A percentile compares a stretch with the other conserved stretches of the same genome.
Evolutionary conservation across 78 protist genomes (phyloP).

Genomic region (Cyanophora paradoxa): DNA sequence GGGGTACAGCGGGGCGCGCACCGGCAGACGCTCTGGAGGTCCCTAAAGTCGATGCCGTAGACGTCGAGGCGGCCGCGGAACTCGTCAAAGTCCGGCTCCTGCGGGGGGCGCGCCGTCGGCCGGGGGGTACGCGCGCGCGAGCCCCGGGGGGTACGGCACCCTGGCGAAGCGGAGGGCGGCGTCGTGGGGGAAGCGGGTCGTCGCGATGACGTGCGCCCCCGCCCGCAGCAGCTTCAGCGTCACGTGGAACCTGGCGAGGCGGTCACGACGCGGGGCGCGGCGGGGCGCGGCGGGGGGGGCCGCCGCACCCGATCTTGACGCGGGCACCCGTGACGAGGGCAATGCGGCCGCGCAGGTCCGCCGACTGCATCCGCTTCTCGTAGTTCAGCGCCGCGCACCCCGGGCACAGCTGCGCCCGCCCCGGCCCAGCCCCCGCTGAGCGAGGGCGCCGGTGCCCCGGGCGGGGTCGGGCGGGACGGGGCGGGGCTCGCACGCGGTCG

Average conservation of each 20-base stretch:
- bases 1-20: too few relatives aligned
- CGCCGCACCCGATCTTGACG: conserved; percentile 43
- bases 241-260: conserved; percentile 10
- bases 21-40: too few relatives aligned
- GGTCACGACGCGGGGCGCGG: conserved; percentile 1
- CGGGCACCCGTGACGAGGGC: conserved; percentile 63
- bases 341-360: conserved; percentile 27
- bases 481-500: too few relatives aligned
- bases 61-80: conserved; percentile 35
- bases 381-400: conserved; percentile 57
- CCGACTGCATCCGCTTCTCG: conserved; percentile 23
- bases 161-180: conserved; percentile 39
- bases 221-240: conserved; percentile 38
- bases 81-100: conserved; percentile 26
- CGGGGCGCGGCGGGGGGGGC: neutral
- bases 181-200: conserved; percentile 64
- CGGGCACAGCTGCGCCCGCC: conserved; percentile 46
- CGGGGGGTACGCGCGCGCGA: too few relatives aligned
- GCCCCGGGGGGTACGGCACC: too few relatives aligned
- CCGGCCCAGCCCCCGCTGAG: too few relatives aligned
- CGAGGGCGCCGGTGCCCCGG: too few relatives aligned
- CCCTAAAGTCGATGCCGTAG: conserved; percentile 43
- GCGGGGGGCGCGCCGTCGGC: too few relatives aligned
- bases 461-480: too few relatives aligned
- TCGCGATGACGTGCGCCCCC: conserved; percentile 52